These are phyloP conservation scores for Naumovozyma baii DNA, from an alignment of 805 yeast genomes.

Conservation along the genomic window DNA sequence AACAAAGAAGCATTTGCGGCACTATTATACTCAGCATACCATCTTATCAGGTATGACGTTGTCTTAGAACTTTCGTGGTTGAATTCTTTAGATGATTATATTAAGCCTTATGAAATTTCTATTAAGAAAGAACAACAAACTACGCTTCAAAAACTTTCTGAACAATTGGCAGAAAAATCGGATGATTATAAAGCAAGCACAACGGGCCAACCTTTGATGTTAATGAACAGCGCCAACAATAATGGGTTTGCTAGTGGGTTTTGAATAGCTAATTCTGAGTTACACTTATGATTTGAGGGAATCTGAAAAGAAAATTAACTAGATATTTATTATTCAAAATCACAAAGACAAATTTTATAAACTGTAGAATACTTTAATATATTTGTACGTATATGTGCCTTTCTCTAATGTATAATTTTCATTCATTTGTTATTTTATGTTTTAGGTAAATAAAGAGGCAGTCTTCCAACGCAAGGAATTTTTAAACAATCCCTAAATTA, in stretches of 20 bases:
- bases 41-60: slow-evolving; percentile 66
- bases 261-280: too few relatives aligned
- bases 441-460: too few relatives aligned
- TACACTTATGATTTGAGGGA: not conserved
- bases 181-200: slow-evolving; percentile 44
- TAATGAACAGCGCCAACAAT: slow-evolving; percentile 73
- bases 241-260: slow-evolving; percentile 8
- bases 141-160: slow-evolving; percentile 52
- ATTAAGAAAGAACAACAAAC: slow-evolving; percentile 70
- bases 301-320: too few relatives aligned
- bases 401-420: too few relatives aligned
- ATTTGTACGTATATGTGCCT: not conserved
- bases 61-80: slow-evolving; percentile 90
- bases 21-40: slow-evolving; percentile 76
- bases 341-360: too few relatives aligned
- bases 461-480: too few relatives aligned
- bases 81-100: slow-evolving; percentile 69
- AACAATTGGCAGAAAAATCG: slow-evolving; percentile 60
- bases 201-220: slow-evolving; percentile 63
- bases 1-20: slow-evolving; percentile 94
- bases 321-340: too few relatives aligned
- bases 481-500: too few relatives aligned
- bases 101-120: slow-evolving; percentile 87
- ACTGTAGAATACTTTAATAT: not conserved
- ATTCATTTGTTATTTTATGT: too few relatives aligned